Percentiles rank a stretch among this genome's conserved stretches.
Conservation (phyloP, 192 early-diverging fungal genomes). For the Backusella psychrophila region DNA sequence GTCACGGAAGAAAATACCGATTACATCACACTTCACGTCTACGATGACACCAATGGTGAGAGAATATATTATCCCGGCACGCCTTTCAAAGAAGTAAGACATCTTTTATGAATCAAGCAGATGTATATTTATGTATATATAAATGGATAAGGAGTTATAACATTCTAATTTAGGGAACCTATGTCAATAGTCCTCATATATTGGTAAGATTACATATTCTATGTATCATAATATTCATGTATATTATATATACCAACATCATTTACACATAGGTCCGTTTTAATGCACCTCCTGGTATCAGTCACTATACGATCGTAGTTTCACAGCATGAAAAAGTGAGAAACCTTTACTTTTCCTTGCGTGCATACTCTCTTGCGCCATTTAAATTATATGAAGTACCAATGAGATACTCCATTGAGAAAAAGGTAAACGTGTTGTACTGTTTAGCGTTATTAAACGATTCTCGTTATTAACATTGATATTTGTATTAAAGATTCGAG, state of each 20-base stretch:
- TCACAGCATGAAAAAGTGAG: conserved; percentile 74
- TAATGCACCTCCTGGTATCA: conserved; percentile 53
- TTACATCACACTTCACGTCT: conserved; percentile 87
- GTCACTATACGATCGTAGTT: conserved; percentile 73
- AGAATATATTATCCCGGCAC: conserved; percentile 66
- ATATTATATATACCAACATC: neutral
- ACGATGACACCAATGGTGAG: conserved; percentile 62
- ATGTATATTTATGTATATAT: neutral
- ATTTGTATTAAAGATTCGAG: conserved; percentile 40
- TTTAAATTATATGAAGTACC: conserved; percentile 65
- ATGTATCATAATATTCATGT: neutral
- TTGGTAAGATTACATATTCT: conserved; percentile 45
- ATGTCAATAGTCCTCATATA: conserved; percentile 86
- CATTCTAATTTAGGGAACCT: conserved; percentile 63
- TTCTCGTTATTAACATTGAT: neutral
- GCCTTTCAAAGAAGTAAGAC: conserved; percentile 43
- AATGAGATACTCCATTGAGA: conserved; percentile 50
- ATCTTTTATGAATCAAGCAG: conserved; percentile 16
- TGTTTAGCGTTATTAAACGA: neutral
- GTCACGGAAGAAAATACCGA: conserved; percentile 83
- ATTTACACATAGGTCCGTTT: conserved; percentile 54
- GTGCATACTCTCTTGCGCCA: conserved; percentile 63
- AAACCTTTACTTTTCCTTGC: conserved; percentile 74
- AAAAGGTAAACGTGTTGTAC: conserved; percentile 40
- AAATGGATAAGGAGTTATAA: neutral